phyloP scores from a whole-genome alignment of 768 basidiomycete genomes.

The Scleroderma bovista region DNA sequence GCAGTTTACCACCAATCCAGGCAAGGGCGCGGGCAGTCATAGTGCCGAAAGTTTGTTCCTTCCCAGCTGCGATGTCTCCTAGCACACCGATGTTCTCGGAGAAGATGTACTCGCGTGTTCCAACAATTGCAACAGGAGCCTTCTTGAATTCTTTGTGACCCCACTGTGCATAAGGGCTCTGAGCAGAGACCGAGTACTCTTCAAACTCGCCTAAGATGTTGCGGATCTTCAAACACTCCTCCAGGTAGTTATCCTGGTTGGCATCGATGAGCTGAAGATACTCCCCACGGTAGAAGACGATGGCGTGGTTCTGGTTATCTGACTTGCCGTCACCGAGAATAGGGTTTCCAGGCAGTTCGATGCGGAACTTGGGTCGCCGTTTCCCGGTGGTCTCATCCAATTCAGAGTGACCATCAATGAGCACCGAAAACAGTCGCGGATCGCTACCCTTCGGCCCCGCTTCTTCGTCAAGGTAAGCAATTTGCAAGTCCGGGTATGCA shows the following conservation, averaged over 20 bases:
- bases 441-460: slow-evolving; percentile 85
- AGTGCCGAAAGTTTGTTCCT: slow-evolving; percentile 99
- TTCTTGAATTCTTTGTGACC: slow-evolving; percentile 90
- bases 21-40: slow-evolving; percentile 92
- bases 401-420: slow-evolving; percentile 98
- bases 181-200: slow-evolving; percentile 82
- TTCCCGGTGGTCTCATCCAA: slow-evolving; percentile 83
- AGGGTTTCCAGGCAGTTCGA: slow-evolving; percentile 97
- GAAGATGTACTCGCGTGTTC: slow-evolving; percentile 99
- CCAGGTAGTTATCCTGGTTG: slow-evolving; percentile 99
- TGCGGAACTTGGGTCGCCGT: slow-evolving; percentile 93
- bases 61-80: slow-evolving; percentile 98
- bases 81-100: slow-evolving; percentile 99
- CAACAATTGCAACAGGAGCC: slow-evolving; percentile 93
- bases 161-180: slow-evolving; percentile 95
- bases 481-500: slow-evolving; percentile 97
- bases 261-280: slow-evolving; percentile 99
- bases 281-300: slow-evolving; percentile 98
- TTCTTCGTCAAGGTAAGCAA: slow-evolving; percentile 97
- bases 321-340: slow-evolving; percentile 99
- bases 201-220: slow-evolving; percentile 98
- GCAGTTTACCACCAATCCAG: slow-evolving; percentile 97
- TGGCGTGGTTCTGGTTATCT: slow-evolving; percentile 99
- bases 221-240: slow-evolving; percentile 98
- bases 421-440: slow-evolving; percentile 80